These are phyloP conservation scores for Podila minutissima DNA, from an alignment of 192 early-diverging fungal genomes.

Conservation along the genomic window DNA sequence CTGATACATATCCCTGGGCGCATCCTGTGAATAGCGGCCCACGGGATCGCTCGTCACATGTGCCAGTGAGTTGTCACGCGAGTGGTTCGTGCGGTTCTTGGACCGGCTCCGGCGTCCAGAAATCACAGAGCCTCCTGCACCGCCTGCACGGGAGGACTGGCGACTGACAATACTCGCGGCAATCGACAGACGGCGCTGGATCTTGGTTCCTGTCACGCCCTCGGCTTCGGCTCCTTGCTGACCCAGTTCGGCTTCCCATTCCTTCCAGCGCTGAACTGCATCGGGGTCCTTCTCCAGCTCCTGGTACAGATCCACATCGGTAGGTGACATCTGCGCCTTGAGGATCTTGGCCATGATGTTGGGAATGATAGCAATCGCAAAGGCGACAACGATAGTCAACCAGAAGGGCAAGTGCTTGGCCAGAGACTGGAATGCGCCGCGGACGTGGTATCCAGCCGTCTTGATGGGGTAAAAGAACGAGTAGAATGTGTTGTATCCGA, in stretches of 20 bases:
- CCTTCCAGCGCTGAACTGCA: slow-evolving; percentile 50
- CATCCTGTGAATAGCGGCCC: slow-evolving; percentile 17
- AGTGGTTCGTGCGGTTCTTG: slow-evolving; percentile 1
- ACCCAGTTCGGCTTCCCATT: slow-evolving; percentile 48
- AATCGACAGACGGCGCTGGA: slow-evolving; percentile 45
- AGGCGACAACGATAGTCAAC: slow-evolving; percentile 66
- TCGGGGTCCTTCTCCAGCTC: slow-evolving; percentile 54
- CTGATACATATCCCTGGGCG: slow-evolving; percentile 1
- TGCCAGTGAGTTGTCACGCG: not conserved
- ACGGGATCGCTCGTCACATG: not conserved
- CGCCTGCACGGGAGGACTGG: slow-evolving; percentile 9
- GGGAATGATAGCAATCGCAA: slow-evolving; percentile 60
- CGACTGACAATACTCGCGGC: slow-evolving; percentile 49
- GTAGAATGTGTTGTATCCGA: slow-evolving; percentile 71
- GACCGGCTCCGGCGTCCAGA: slow-evolving; percentile 20
- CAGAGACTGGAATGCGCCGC: slow-evolving; percentile 60
- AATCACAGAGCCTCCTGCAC: slow-evolving; percentile 6
- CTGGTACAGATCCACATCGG: slow-evolving; percentile 57
- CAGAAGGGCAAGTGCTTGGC: slow-evolving; percentile 62
- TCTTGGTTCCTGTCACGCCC: slow-evolving; percentile 50
- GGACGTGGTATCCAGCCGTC: slow-evolving; percentile 63
- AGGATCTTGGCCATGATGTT: slow-evolving; percentile 60
- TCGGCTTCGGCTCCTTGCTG: slow-evolving; percentile 45
- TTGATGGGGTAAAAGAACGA: slow-evolving; percentile 64
- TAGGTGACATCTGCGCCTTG: slow-evolving; percentile 46